These are phyloP conservation scores for Nicotiana knightiana DNA, from an alignment of 257 asterid species.

Conservation along the genomic window DNA sequence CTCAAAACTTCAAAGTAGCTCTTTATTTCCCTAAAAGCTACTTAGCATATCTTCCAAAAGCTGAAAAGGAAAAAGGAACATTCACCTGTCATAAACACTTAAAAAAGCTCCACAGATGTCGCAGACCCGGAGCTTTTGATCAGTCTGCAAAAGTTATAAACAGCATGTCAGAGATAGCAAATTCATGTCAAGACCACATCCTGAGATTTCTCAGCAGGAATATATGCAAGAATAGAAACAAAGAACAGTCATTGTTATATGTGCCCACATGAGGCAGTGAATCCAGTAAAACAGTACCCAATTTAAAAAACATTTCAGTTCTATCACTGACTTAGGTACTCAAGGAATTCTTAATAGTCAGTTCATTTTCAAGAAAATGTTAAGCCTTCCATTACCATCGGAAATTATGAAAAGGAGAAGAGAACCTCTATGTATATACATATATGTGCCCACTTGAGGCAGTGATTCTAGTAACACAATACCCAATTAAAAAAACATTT, in stretches of 20 bases:
- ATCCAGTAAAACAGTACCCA: neutral
- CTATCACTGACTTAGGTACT: neutral
- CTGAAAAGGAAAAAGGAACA: constrained; percentile 6
- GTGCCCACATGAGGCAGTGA: constrained; percentile 1
- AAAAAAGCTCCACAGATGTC: constrained; percentile 98
- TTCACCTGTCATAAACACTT: constrained; percentile 90
- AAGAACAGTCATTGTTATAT: neutral
- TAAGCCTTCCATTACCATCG: neutral
- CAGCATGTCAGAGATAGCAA: constrained; percentile 23
- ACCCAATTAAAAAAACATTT: neutral
- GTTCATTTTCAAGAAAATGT: neutral
- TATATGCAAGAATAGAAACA: neutral
- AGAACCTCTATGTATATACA: neutral
- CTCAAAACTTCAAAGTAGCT: constrained; percentile 42
- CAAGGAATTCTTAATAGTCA: neutral
- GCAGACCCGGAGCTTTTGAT: constrained; percentile 98
- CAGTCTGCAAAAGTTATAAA: constrained; percentile 55
- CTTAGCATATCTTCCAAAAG: constrained; percentile 1
- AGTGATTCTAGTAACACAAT: neutral
- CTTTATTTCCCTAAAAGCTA: constrained; percentile 29
- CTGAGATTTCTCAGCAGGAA: neutral
- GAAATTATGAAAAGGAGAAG: neutral
- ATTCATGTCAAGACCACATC: neutral
- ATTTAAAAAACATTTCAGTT: neutral
- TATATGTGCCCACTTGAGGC: neutral